Percentiles rank a stretch among this genome's conserved stretches.
Evolutionary conservation across 2,329 filamentous ascomycete species (phyloP).

Genomic region (Lasiodiplodia sp.): DNA sequence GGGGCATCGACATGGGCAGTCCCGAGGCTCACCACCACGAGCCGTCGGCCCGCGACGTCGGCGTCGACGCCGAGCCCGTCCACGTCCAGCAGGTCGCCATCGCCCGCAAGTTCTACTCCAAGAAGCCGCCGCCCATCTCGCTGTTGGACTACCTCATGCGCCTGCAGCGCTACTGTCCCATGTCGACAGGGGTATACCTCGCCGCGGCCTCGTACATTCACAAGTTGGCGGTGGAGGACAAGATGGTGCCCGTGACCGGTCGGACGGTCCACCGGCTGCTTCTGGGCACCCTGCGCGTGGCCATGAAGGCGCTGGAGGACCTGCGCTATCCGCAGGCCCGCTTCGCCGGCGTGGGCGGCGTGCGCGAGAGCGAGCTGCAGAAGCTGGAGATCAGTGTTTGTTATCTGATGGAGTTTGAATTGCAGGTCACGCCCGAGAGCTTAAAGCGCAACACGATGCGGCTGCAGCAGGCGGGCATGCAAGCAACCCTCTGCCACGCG

Average conservation of each 20-base stretch:
- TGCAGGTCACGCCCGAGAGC: constrained; percentile 47
- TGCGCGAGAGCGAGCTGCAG: constrained; percentile 81
- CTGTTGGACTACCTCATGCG: constrained; percentile 85
- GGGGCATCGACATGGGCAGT: constrained; percentile 52
- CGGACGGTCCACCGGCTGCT: constrained; percentile 87
- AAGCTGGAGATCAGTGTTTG: constrained; percentile 79
- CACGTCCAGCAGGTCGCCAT: constrained; percentile 84
- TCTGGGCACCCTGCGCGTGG: constrained; percentile 82
- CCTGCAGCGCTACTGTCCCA: constrained; percentile 89
- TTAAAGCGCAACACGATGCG: constrained; percentile 44
- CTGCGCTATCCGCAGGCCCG: constrained; percentile 84
- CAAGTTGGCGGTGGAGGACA: constrained; percentile 75
- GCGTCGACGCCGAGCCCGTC: constrained; percentile 75
- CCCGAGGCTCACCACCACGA: constrained; percentile 60
- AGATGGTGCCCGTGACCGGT: constrained; percentile 78
- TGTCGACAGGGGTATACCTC: constrained; percentile 92
- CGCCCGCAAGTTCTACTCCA: constrained; percentile 92
- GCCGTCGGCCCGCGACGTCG: constrained; percentile 53
- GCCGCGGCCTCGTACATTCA: constrained; percentile 89
- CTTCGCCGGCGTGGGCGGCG: constrained; percentile 86
- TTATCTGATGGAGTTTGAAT: constrained; percentile 53
- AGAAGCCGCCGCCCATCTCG: constrained; percentile 81
- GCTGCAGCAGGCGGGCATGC: constrained; percentile 48
- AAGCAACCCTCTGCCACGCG: constrained; percentile 44
- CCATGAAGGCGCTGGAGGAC: constrained; percentile 96